phyloP scores from a whole-genome alignment of 495 filamentous ascomycete genomes.

The Hypoxylon cercidicola region DNA sequence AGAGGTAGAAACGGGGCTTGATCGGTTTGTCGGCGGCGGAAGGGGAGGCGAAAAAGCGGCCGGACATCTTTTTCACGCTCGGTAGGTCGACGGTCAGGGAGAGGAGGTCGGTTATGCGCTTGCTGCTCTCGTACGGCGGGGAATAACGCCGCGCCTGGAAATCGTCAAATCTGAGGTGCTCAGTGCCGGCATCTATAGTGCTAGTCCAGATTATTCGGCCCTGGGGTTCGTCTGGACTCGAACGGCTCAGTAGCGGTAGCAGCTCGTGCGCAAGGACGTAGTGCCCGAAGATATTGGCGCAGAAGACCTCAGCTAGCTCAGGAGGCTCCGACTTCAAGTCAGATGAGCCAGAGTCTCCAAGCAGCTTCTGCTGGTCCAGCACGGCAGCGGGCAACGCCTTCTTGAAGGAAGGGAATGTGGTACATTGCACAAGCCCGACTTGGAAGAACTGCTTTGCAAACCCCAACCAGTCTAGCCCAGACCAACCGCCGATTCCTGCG shows the following conservation, averaged over 20 bases:
- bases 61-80: constrained; percentile 66
- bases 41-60: constrained; percentile 46
- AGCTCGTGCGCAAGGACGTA: constrained; percentile 89
- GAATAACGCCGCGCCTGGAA: constrained; percentile 74
- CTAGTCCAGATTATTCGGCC: constrained; percentile 85
- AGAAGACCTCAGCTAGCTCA: constrained; percentile 79
- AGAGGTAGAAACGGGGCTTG: constrained; percentile 67
- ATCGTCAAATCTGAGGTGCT: constrained; percentile 70
- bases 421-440: constrained; percentile 71
- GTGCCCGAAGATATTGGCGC: constrained; percentile 93
- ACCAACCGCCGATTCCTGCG: constrained; percentile 89
- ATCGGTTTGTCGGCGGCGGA: constrained; percentile 41
- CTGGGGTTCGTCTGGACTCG: constrained; percentile 49
- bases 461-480: constrained; percentile 75
- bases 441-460: constrained; percentile 67
- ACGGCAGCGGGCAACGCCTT: constrained; percentile 67
- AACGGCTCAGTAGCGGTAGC: constrained; percentile 71
- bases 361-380: constrained; percentile 48
- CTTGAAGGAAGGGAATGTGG: constrained; percentile 86
- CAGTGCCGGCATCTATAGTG: constrained; percentile 74
- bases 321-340: constrained; percentile 27
- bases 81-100: constrained; percentile 77
- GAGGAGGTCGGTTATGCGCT: constrained; percentile 86
- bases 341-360: constrained; percentile 20
- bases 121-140: constrained; percentile 82